Evolutionary conservation across 805 yeast species (phyloP), one percentile per base, ranked within the genome.

Genomic region (Yamadazyma sp.): DNA sequence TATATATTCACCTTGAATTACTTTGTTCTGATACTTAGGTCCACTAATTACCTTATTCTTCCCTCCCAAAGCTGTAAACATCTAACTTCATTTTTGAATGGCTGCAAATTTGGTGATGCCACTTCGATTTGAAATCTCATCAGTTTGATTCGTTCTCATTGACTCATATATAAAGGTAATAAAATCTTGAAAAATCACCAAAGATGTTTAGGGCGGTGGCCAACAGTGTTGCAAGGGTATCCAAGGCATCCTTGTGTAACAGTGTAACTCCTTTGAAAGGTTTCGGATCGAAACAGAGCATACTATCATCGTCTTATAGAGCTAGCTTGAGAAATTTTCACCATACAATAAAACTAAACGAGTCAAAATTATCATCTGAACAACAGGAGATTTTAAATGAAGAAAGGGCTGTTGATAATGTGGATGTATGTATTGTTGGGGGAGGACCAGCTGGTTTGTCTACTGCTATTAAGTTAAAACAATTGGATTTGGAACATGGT

Each of bases 361-460:
- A 23, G 13, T 8, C 30, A 13, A 27, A 9, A 7, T 19, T 27
- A 5, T 18, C 7, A 5, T 7, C 11, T 8, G 30, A 15, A 6
- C 19, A 27, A 7, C 27, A 24, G 16, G 27, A 5, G 28, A 38
- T 62, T 4, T 59, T 82, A 11, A 65, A 65, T 1, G 82, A 77
- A 42, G 86, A 81, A 43, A 69, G 98, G 38, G 95, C 85, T 5
- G 75, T 71, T 10, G 98, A 93, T 53, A 75, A 77, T 21, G 96
- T 86, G 18, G 98, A 93, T 58, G 95, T 93, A 15, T 85, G 95
- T 51, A 87, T 93, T 33, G 95, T 93, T 2, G 98, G 98, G 27
- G 98, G 95, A 23, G 98, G 98, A 0, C 98, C 98, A 5, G 94
- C 98, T 1, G 98, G 98, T 3, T 66, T 93, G 33, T 89, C 96